Percentiles rank a stretch among this genome's conserved stretches.
Conservation (phyloP, 768 basidiomycete genomes). For the Kwoniella mangroviensis region DNA sequence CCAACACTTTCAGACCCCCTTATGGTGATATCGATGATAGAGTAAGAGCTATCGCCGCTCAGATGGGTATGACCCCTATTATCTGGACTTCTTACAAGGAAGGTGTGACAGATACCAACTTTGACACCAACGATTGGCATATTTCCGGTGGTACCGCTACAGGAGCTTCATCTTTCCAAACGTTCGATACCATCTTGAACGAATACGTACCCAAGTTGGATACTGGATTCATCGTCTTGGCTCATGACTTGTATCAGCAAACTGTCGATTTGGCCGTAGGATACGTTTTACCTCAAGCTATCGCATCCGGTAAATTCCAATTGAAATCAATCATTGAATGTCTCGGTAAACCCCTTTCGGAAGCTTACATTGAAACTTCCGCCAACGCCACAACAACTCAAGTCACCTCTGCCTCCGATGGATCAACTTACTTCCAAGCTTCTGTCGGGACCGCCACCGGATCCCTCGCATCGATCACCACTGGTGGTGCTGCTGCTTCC, state of each 20-base stretch:
- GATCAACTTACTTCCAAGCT: constrained; percentile 48
- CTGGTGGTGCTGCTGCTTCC: constrained; percentile 12
- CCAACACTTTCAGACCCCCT: constrained; percentile 79
- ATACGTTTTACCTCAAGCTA: constrained; percentile 80
- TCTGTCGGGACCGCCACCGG: constrained; percentile 41
- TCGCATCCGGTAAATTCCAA: constrained; percentile 71
- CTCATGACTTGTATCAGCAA: constrained; percentile 80
- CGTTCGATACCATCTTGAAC: constrained; percentile 73
- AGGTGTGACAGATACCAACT: constrained; percentile 62
- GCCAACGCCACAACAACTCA: constrained; percentile 62
- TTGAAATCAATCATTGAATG: constrained; percentile 76
- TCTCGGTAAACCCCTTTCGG: constrained; percentile 62
- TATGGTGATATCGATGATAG: constrained; percentile 71
- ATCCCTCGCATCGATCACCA: constrained; percentile 17
- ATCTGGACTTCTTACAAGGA: constrained; percentile 74
- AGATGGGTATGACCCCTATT: constrained; percentile 81
- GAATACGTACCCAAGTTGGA: constrained; percentile 65
- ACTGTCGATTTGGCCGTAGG: constrained; percentile 82
- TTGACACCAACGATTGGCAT: constrained; percentile 82
- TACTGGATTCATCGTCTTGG: constrained; percentile 86
- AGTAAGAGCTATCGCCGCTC: constrained; percentile 78
- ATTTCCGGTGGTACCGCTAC: constrained; percentile 71
- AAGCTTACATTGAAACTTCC: constrained; percentile 84
- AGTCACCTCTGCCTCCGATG: constrained; percentile 37
- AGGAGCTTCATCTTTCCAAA: constrained; percentile 66